Percentiles rank a stretch among this genome's conserved stretches.
Conservation (phyloP, 768 basidiomycete genomes). For the Naematelia aurantialba region DNA sequence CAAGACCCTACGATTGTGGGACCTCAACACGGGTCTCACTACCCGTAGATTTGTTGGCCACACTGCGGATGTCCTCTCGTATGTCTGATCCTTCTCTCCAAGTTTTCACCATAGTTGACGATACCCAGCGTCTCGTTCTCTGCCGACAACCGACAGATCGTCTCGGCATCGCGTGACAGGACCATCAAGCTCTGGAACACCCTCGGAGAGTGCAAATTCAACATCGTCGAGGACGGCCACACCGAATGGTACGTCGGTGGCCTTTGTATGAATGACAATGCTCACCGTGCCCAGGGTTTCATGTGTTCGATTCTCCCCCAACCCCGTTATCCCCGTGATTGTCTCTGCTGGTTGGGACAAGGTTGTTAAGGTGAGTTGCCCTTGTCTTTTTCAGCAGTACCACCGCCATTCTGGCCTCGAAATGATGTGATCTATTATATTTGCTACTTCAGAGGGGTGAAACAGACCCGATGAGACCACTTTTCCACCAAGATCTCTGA, state of each 20-base stretch:
- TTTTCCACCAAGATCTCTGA: conserved; percentile 81
- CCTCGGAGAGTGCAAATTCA: conserved; percentile 98
- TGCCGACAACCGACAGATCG: conserved; percentile 99
- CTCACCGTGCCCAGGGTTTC: conserved; percentile 67
- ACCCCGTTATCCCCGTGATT: conserved; percentile 94
- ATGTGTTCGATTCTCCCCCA: conserved; percentile 98
- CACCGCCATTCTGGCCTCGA: conserved; percentile 11
- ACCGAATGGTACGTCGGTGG: conserved; percentile 66
- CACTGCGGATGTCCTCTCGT: conserved; percentile 90
- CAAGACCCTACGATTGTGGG: conserved; percentile 99
- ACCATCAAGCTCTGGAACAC: conserved; percentile 99
- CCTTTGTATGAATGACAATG: not conserved
- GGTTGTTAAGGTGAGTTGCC: conserved; percentile 84
- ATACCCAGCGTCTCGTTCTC: conserved; percentile 78
- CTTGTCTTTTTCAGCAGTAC: conserved; percentile 13
- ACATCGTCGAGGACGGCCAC: conserved; percentile 99
- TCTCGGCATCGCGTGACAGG: conserved; percentile 93
- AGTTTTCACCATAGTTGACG: not conserved
- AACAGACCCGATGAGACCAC: conserved; percentile 65
- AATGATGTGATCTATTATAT: conserved; percentile 62
- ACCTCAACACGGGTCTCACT: conserved; percentile 93
- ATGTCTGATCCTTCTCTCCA: conserved; percentile 8
- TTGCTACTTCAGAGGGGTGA: conserved; percentile 82
- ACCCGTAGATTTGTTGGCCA: conserved; percentile 98
- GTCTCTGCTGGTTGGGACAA: conserved; percentile 99